phyloP scores from a whole-genome alignment of 331 rosid genomes.

The Erythrophleum ivorense region DNA sequence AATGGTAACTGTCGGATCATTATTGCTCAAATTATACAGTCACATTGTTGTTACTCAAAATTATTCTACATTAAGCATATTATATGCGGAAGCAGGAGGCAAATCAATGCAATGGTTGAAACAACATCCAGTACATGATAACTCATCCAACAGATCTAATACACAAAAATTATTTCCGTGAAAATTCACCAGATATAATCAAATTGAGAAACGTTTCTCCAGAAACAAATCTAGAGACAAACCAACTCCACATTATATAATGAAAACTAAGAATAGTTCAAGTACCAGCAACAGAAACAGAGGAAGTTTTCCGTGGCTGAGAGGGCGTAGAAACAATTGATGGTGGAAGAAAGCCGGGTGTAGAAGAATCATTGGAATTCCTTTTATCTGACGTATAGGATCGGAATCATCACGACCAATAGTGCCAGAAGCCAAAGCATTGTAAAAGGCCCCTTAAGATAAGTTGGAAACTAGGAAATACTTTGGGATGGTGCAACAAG shows the following conservation, averaged over 20 bases:
- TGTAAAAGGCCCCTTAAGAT: background rate
- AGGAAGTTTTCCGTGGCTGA: background rate
- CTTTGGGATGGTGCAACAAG: background rate
- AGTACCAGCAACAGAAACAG: conserved; percentile 44
- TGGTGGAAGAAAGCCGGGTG: conserved; percentile 24
- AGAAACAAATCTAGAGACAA: background rate
- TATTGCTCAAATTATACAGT: background rate
- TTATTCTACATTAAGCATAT: background rate
- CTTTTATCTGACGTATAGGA: conserved; percentile 37
- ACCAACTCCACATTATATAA: background rate
- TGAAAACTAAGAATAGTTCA: background rate
- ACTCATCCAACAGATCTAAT: background rate
- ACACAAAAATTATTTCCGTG: background rate
- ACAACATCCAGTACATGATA: background rate
- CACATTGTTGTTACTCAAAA: background rate
- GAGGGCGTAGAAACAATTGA: conserved; percentile 41
- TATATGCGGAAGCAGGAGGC: background rate
- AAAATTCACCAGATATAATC: background rate
- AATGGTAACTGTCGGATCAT: background rate
- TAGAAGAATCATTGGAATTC: conserved; percentile 4
- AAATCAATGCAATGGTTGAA: background rate
- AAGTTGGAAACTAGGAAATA: background rate
- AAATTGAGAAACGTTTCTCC: background rate
- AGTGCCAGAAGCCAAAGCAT: conserved; percentile 42
- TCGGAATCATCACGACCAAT: conserved; percentile 32